phyloP scores from a whole-genome alignment of 2,329 filamentous ascomycete genomes.

The Neonectria sp. region DNA sequence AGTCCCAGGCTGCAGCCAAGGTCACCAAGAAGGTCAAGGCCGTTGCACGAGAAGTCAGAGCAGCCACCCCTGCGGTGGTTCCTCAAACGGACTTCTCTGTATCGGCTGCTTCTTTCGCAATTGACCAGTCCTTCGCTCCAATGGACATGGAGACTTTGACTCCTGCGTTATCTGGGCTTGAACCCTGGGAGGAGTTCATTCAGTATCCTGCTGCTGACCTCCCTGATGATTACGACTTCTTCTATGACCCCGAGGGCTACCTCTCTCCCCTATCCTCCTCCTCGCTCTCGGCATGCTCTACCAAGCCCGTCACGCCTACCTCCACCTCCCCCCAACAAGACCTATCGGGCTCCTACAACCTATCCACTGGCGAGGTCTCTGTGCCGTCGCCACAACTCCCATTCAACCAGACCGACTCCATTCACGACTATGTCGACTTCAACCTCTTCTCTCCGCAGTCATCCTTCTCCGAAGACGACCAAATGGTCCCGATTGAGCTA shows the following conservation, averaged over 20 bases:
- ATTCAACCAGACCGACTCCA: constrained; percentile 41
- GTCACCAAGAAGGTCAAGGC: constrained; percentile 60
- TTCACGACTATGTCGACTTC: constrained; percentile 67
- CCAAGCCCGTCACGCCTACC: constrained; percentile 47
- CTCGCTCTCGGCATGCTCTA: constrained; percentile 46
- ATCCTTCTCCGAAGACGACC: constrained; percentile 65
- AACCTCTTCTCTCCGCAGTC: constrained; percentile 68
- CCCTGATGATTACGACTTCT: constrained; percentile 63
- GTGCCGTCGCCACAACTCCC: constrained; percentile 38
- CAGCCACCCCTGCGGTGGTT: constrained; percentile 21
- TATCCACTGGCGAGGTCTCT: constrained; percentile 21
- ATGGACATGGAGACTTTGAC: constrained; percentile 41
- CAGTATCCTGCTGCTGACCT: constrained; percentile 56
- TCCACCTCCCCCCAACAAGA: constrained; percentile 46
- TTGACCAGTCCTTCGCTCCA: constrained; percentile 41
- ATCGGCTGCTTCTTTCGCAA: constrained; percentile 22
- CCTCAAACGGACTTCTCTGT: constrained; percentile 21
- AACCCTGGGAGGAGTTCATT: constrained; percentile 64
- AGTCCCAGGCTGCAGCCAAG: constrained; percentile 52
- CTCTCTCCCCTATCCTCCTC: constrained; percentile 57
- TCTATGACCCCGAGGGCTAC: constrained; percentile 59
- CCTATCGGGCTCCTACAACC: constrained; percentile 20
- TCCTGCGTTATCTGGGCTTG: constrained; percentile 36
- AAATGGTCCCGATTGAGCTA: constrained; percentile 51
- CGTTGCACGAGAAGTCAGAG: constrained; percentile 33